Evolutionary conservation across 805 yeast species (phyloP), one percentile per base, ranked within the genome.

Genomic region (Schwanniomyces pseudopolymorphus): DNA sequence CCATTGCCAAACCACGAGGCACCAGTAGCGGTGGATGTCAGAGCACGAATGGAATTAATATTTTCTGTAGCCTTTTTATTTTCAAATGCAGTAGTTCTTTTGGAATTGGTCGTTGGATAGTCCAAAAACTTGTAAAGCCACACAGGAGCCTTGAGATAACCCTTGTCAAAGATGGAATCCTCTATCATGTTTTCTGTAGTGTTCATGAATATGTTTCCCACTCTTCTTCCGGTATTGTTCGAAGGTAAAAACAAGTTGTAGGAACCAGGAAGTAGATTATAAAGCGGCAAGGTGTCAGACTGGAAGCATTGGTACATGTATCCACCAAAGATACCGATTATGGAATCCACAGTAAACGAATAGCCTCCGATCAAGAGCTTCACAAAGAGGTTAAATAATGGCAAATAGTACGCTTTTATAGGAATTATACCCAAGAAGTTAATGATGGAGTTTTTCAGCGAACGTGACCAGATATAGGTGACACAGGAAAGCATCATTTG

Each of bases 281-380:
- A 69, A 38, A 72, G 48, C 2, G 78, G 77, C 21, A 66, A 33
- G 2, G 87, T 78, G 35, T 72, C 65, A 0, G 87, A 81, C 55
- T 83, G 87, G 38, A 82, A 59, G 57, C 89, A 84, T 50, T 77
- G 79, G 64, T 81, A 83, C 4, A 81, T 48, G 57, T 84, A 84
- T 0, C 81, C 87, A 3, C 80, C 79, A 16, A 66, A 53, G 48
- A 79, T 71, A 2, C 89, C 89, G 35, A 78, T 59, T 4, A 76
- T 49, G 0, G 78, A 67, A 47, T 75, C 69, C 3, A 66, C 54
- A 43, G 74, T 69, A 16, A 72, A 59, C 2, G 64, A 57, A 35
- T 64, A 67, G 3, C 83, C 82, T 35, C 69, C 72, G 3, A 75
- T 59, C 20, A 83, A 61, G 38, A 64, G 50, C 41, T 64, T 63